These are phyloP conservation scores for Xylariaceae sp. DNA, from an alignment of 2,329 filamentous ascomycete species.

Conservation along the genomic window DNA sequence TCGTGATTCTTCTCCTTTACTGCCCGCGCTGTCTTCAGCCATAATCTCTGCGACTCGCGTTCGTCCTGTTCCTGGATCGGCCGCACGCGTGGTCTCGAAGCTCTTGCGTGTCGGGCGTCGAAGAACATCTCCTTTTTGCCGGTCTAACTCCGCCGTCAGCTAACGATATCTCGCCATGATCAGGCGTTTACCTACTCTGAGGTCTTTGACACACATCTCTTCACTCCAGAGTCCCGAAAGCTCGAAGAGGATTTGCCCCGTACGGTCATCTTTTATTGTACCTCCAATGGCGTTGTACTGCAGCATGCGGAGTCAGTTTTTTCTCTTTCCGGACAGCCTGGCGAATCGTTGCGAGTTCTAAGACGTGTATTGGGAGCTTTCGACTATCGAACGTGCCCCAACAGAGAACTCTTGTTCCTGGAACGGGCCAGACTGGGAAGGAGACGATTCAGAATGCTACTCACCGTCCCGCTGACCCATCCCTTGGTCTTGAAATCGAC, in stretches of 20 bases:
- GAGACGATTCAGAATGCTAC: no score
- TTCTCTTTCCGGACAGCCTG: no score
- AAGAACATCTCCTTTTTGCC: constrained; percentile 90
- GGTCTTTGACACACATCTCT: constrained; percentile 89
- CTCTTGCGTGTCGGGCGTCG: constrained; percentile 77
- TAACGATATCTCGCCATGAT: neutral
- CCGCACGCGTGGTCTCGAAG: constrained; percentile 71
- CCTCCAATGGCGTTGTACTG: constrained; percentile 96
- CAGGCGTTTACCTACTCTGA: constrained; percentile 62
- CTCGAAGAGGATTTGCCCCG: constrained; percentile 86
- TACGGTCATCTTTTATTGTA: constrained; percentile 83
- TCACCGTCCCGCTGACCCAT: constrained; percentile 93
- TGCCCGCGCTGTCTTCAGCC: constrained; percentile 79
- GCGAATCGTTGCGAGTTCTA: no score
- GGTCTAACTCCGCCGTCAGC: constrained; percentile 58
- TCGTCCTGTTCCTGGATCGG: constrained; percentile 86
- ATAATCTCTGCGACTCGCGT: constrained; percentile 86
- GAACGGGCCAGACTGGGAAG: no score
- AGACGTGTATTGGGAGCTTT: no score
- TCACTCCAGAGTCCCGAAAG: constrained; percentile 91
- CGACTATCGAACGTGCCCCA: no score
- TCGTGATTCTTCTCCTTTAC: constrained; percentile 86
- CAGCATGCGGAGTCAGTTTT: no score
- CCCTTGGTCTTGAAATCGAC: constrained; percentile 99
- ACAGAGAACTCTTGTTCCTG: no score